These are phyloP conservation scores for Sarcodon sp. DNA, from an alignment of 768 basidiomycete genomes.

Conservation along the genomic window DNA sequence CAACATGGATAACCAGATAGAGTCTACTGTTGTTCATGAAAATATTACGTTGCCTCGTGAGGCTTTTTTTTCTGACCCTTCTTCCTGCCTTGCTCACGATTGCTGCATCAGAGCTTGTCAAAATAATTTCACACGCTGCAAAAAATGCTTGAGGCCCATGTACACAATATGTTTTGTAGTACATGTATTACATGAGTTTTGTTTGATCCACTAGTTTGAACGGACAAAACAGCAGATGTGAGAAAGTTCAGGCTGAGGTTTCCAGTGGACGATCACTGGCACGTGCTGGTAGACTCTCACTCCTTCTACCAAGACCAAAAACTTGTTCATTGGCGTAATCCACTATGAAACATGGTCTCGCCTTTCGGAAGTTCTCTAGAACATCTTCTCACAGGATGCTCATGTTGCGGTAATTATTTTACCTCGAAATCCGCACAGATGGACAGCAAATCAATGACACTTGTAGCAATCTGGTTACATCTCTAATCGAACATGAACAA, in stretches of 20 bases:
- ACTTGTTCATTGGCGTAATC: constrained; percentile 2
- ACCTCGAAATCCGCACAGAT: not conserved
- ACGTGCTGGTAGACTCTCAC: not conserved
- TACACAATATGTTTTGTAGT: too few species aligned
- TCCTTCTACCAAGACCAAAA: not conserved
- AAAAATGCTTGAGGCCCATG: not conserved
- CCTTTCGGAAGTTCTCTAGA: constrained; percentile 86
- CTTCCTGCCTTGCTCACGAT: not conserved
- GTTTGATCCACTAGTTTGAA: too few species aligned
- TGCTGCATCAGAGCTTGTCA: not conserved
- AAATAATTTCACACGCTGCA: not conserved
- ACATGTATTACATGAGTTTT: too few species aligned
- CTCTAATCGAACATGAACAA: constrained; percentile 88
- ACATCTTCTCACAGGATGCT: constrained; percentile 86
- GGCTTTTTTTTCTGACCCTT: constrained; percentile 15
- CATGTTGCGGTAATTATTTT: constrained; percentile 64
- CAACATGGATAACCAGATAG: constrained; percentile 83
- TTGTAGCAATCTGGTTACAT: constrained; percentile 82
- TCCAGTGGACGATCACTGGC: too few species aligned
- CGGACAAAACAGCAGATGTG: too few species aligned
- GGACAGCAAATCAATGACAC: not conserved
- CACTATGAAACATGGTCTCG: constrained; percentile 87
- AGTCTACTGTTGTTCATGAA: constrained; percentile 77
- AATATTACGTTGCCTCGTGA: constrained; percentile 69
- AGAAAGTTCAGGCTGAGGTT: too few species aligned